Conservation (phyloP, 768 basidiomycete species). For the Tubosaeta sp. region DNA sequence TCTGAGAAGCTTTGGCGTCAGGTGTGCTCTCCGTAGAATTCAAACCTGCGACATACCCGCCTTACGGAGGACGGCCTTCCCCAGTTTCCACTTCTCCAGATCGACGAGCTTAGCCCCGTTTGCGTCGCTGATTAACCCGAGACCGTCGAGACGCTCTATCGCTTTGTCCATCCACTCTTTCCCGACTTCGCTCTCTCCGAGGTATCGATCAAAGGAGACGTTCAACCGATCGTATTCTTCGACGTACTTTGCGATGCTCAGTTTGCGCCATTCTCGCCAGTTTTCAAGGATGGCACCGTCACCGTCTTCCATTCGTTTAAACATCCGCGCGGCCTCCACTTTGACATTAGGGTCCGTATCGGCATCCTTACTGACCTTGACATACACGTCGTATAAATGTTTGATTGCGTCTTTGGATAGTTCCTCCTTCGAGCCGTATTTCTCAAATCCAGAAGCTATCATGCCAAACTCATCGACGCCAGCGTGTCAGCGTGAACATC, state of each 20-base stretch:
- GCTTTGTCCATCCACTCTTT: conserved; percentile 71
- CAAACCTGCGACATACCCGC: conserved; percentile 45
- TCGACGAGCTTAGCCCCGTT: conserved; percentile 86
- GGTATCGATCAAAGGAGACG: conserved; percentile 88
- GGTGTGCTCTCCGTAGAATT: too few relatives aligned
- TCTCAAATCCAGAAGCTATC: conserved; percentile 87
- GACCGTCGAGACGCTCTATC: conserved; percentile 59
- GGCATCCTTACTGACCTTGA: conserved; percentile 87
- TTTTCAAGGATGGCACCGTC: conserved; percentile 79
- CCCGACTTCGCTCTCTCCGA: conserved; percentile 81
- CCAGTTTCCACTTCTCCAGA: conserved; percentile 85
- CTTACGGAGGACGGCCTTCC: conserved; percentile 87
- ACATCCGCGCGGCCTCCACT: conserved; percentile 75
- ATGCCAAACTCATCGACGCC: conserved; percentile 60
- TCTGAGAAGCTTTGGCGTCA: conserved; percentile 43
- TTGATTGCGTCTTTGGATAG: conserved; percentile 89
- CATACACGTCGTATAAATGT: conserved; percentile 92
- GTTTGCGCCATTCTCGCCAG: conserved; percentile 90
- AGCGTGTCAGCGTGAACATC: neutral
- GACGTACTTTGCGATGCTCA: conserved; percentile 86
- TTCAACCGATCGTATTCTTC: conserved; percentile 87
- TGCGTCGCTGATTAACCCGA: conserved; percentile 70
- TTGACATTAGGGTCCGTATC: conserved; percentile 69
- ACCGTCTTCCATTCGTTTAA: conserved; percentile 93
- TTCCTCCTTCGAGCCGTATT: conserved; percentile 82